Percentiles rank a stretch among this genome's conserved stretches.
Conservation (phyloP, 2,329 filamentous ascomycete genomes). For the Chrysoporthe puriensis region DNA sequence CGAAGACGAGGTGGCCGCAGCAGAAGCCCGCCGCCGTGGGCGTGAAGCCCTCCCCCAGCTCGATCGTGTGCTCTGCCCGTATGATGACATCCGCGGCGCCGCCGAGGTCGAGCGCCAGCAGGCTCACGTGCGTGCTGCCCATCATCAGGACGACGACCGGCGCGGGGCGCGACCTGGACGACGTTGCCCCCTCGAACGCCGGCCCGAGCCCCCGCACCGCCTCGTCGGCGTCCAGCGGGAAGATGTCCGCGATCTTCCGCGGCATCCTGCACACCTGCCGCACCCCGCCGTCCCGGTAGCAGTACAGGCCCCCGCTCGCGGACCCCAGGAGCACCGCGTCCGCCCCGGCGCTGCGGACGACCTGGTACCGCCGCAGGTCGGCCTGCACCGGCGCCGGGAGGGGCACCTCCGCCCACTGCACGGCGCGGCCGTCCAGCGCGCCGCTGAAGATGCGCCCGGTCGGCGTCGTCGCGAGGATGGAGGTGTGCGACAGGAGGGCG, state of each 20-base stretch:
- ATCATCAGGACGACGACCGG: slow-evolving; percentile 51
- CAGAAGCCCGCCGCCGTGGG: slow-evolving; percentile 51
- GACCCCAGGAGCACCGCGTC: slow-evolving; percentile 53
- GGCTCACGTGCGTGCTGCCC: slow-evolving; percentile 47
- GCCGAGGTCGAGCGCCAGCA: slow-evolving; percentile 45
- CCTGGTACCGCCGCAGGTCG: slow-evolving; percentile 52
- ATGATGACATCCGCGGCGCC: slow-evolving; percentile 34
- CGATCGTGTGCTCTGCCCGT: slow-evolving; percentile 36
- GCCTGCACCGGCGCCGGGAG: slow-evolving; percentile 39
- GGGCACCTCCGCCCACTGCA: slow-evolving; percentile 49
- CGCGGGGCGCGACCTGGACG: slow-evolving; percentile 16
- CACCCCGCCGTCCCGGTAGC: slow-evolving; percentile 43
- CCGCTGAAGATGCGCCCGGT: slow-evolving; percentile 62
- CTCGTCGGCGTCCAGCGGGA: slow-evolving; percentile 40
- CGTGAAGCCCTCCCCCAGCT: slow-evolving; percentile 53
- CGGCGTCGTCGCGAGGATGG: slow-evolving; percentile 61
- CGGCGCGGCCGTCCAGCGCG: slow-evolving; percentile 35
- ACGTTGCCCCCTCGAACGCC: too few relatives aligned
- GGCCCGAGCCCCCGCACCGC: neutral
- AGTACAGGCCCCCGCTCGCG: slow-evolving; percentile 51
- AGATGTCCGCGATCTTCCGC: slow-evolving; percentile 57
- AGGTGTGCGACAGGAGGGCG: slow-evolving; percentile 58
- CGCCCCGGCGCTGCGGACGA: slow-evolving; percentile 45
- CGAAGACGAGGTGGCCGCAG: slow-evolving; percentile 52
- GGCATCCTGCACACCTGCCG: slow-evolving; percentile 44